These are phyloP conservation scores for Fusarium hostae DNA, from an alignment of 2,329 filamentous ascomycete genomes.

Conservation along the genomic window DNA sequence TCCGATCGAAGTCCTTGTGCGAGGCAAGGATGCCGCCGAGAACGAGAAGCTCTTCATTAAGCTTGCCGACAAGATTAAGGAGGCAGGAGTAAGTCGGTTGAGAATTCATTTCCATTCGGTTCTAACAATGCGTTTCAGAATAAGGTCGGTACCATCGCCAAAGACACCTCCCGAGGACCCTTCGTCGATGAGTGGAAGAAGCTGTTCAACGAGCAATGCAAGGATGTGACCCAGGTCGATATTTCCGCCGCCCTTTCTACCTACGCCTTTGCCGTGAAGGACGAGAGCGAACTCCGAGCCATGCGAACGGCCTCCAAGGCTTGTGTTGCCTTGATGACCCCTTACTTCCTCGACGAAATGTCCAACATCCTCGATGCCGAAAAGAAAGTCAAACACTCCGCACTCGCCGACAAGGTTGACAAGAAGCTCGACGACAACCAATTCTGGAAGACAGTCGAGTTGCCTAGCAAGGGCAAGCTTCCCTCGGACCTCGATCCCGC, in stretches of 20 bases:
- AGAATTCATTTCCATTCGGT: background rate
- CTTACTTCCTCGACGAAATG: slow-evolving; percentile 99
- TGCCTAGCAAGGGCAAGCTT: slow-evolving; percentile 78
- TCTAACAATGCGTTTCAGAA: slow-evolving; percentile 63
- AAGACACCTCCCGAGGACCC: slow-evolving; percentile 85
- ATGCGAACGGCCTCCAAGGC: slow-evolving; percentile 96
- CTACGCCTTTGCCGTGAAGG: slow-evolving; percentile 89
- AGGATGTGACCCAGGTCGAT: slow-evolving; percentile 90
- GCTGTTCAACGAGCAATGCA: slow-evolving; percentile 78
- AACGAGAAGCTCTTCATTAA: slow-evolving; percentile 92
- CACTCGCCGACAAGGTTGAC: slow-evolving; percentile 86
- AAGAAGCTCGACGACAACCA: slow-evolving; percentile 92
- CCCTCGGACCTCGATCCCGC: slow-evolving; percentile 86
- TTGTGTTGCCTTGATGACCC: slow-evolving; percentile 92
- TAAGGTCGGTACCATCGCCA: slow-evolving; percentile 87
- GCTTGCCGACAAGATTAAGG: slow-evolving; percentile 87
- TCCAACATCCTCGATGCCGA: slow-evolving; percentile 94
- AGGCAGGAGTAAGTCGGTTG: slow-evolving; percentile 75
- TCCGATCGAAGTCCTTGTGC: slow-evolving; percentile 89
- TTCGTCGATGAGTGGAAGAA: slow-evolving; percentile 98
- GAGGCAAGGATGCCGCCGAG: slow-evolving; percentile 89
- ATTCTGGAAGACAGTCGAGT: slow-evolving; percentile 85
- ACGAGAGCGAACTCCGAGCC: slow-evolving; percentile 90
- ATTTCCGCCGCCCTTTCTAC: slow-evolving; percentile 83
- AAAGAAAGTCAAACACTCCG: slow-evolving; percentile 94